Conservation (phyloP, 2,329 filamentous ascomycete species). For the Diatrype stigma region DNA sequence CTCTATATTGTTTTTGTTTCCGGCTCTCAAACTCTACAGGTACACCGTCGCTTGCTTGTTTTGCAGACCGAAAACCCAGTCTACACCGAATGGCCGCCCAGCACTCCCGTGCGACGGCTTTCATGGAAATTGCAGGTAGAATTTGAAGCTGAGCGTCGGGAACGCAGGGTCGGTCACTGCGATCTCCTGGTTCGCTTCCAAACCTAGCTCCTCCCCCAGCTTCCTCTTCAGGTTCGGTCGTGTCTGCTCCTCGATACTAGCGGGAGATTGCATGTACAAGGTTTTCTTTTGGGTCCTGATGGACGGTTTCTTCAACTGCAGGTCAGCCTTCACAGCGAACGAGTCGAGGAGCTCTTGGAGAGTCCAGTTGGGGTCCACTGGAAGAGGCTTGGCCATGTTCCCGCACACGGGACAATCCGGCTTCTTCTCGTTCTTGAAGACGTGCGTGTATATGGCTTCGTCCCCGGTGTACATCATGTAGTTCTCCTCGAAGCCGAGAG, state of each 20-base stretch:
- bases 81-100: no score
- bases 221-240: constrained; percentile 77
- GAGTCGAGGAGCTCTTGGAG: constrained; percentile 82
- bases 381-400: constrained; percentile 70
- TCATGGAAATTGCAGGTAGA: constrained; percentile 43
- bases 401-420: constrained; percentile 94
- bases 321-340: constrained; percentile 76
- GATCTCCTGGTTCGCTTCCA: constrained; percentile 80
- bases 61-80: no score
- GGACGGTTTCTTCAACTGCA: constrained; percentile 91
- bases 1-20: no score
- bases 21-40: no score
- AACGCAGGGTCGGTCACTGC: constrained; percentile 93
- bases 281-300: constrained; percentile 75
- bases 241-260: constrained; percentile 78
- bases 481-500: constrained; percentile 73
- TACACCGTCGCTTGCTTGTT: no score
- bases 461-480: constrained; percentile 99
- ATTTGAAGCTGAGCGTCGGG: constrained; percentile 63
- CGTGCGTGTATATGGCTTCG: constrained; percentile 94
- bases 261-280: constrained; percentile 83
- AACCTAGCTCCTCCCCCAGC: constrained; percentile 60
- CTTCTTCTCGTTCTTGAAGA: constrained; percentile 92
- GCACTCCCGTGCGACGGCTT: no score
- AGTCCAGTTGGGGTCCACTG: constrained; percentile 66